phyloP scores from a whole-genome alignment of 192 early-diverging fungal genomes.

The Chytriomyces hyalinus region DNA sequence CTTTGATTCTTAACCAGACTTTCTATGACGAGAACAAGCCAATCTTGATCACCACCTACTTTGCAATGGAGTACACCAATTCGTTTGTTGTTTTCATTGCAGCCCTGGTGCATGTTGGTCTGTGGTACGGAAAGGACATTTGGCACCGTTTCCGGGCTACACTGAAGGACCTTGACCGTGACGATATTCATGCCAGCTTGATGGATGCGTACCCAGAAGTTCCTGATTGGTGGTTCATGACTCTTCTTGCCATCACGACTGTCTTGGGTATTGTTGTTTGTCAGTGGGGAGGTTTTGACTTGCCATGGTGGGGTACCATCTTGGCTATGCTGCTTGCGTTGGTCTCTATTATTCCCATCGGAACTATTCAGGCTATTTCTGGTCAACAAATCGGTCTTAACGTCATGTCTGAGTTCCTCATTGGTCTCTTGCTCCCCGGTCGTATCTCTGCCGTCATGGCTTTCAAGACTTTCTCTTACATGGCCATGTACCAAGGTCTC shows the following conservation, averaged over 20 bases:
- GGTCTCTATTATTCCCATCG: conserved; percentile 66
- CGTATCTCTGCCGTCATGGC: conserved; percentile 65
- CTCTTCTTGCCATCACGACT: background rate
- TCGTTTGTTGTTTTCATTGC: conserved; percentile 57
- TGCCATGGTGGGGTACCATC: conserved; percentile 36
- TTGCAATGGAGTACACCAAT: conserved; percentile 33
- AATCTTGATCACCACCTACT: conserved; percentile 19
- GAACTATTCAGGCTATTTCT: conserved; percentile 66
- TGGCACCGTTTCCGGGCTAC: conserved; percentile 18
- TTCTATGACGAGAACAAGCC: conserved; percentile 26
- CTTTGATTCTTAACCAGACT: conserved; percentile 4
- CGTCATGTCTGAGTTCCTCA: conserved; percentile 64
- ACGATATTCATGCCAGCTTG: conserved; percentile 27
- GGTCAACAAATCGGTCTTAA: conserved; percentile 59
- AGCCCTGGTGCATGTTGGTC: conserved; percentile 61
- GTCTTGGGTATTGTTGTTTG: background rate
- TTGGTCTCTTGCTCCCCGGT: conserved; percentile 62
- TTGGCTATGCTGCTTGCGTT: conserved; percentile 52
- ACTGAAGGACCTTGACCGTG: conserved; percentile 30
- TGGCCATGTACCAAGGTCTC: conserved; percentile 70
- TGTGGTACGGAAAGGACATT: conserved; percentile 60
- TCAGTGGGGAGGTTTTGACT: conserved; percentile 19
- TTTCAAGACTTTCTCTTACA: conserved; percentile 71
- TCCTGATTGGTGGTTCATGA: conserved; percentile 23
- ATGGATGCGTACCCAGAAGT: conserved; percentile 39